A percentile compares a stretch with the other conserved stretches of the same genome.
Evolutionary conservation across 192 early-diverging fungal species (phyloP).

Genomic region (Diversispora epigaea): DNA sequence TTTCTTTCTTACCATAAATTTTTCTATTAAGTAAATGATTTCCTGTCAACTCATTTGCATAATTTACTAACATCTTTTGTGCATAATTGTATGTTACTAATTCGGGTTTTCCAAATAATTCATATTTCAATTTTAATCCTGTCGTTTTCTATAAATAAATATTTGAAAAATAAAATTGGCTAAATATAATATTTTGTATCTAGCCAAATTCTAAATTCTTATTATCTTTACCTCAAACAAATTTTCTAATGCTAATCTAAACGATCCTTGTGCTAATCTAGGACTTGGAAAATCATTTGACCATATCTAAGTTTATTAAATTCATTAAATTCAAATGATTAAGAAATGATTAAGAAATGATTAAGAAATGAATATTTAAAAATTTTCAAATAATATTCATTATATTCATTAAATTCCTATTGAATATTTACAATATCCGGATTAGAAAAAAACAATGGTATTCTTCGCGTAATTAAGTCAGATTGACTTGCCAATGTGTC

Average conservation of each 20-base stretch:
- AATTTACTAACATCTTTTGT: constrained; percentile 49
- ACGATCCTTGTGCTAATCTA: constrained; percentile 82
- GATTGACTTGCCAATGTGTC: constrained; percentile 44
- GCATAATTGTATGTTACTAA: constrained; percentile 72
- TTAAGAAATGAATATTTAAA: no score
- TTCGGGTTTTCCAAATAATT: constrained; percentile 82
- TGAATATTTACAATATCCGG: constrained; percentile 50
- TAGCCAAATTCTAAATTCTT: background rate
- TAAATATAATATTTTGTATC: background rate
- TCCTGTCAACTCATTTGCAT: constrained; percentile 29
- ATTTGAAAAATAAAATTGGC: background rate
- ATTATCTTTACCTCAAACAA: constrained; percentile 54
- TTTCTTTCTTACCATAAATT: constrained; percentile 38
- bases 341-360: no score
- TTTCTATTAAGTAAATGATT: constrained; percentile 19
- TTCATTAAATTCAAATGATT: no score
- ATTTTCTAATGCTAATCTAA: constrained; percentile 66
- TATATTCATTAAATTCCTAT: constrained; percentile 12
- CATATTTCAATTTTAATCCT: constrained; percentile 56
- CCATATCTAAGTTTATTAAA: constrained; percentile 64
- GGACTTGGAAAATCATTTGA: constrained; percentile 78
- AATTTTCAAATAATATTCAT: background rate
- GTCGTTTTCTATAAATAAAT: constrained; percentile 37
- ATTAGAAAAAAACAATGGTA: constrained; percentile 82
- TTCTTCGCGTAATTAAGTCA: constrained; percentile 44